Conservation (phyloP, 306 rosid genomes). For the Cucumis melo region DNA sequence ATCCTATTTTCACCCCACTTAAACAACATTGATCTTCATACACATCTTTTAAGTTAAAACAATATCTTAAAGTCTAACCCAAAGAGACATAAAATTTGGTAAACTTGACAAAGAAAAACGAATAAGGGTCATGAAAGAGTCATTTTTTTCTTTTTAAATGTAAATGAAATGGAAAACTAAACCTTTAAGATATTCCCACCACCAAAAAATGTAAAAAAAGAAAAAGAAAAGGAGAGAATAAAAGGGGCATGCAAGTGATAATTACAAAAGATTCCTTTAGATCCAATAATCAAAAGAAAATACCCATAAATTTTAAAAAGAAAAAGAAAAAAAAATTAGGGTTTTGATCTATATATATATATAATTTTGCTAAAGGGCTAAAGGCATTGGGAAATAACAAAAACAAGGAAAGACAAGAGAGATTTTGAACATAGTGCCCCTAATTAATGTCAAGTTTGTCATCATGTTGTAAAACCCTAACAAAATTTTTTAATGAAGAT, state of each 20-base stretch:
- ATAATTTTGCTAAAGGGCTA: not conserved
- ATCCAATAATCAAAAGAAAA: not conserved
- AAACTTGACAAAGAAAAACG: no score
- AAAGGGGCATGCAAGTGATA: not conserved
- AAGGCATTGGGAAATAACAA: not conserved
- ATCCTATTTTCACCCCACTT: no score
- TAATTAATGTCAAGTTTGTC: conserved; percentile 7
- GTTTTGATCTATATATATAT: not conserved
- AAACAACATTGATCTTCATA: not conserved
- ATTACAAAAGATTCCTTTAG: not conserved
- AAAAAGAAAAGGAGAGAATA: not conserved
- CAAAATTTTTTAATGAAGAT: conserved; percentile 12
- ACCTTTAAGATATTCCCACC: not conserved
- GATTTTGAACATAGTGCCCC: conserved; percentile 4
- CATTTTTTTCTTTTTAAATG: no score
- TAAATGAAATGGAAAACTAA: not conserved
- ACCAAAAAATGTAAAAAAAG: not conserved
- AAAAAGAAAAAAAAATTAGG: not conserved
- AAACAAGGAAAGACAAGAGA: not conserved
- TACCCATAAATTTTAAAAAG: not conserved
- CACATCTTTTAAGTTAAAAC: no score
- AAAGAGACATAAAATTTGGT: no score
- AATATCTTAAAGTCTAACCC: no score
- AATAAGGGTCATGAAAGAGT: no score
- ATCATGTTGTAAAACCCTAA: conserved; percentile 10